Percentiles rank a stretch among this genome's conserved stretches.
Evolutionary conservation across 1,284 basidiomycete genomes (phyloP).

Genomic region (Xerocomus cyaneibrunnescens): DNA sequence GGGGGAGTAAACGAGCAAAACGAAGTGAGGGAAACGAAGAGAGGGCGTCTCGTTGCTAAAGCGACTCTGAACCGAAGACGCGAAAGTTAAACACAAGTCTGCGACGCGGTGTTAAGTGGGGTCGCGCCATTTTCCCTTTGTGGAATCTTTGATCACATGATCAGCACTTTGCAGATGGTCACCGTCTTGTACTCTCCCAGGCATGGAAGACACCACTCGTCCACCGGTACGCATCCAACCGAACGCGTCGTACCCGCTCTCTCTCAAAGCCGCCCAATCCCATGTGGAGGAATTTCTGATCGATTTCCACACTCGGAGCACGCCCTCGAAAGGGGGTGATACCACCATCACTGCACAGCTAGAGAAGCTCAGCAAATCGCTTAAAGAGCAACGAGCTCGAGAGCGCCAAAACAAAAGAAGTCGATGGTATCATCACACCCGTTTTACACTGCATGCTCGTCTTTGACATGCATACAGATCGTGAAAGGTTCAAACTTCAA

Average conservation of each 20-base stretch:
- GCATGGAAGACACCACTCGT: conserved; percentile 48
- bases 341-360: conserved; percentile 54
- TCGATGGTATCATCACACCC: conserved; percentile 2
- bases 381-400: conserved; percentile 40
- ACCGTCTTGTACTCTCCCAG: no score
- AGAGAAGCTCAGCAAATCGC: conserved; percentile 49
- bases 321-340: conserved; percentile 44
- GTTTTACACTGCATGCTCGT: background rate
- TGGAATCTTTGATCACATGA: no score
- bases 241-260: conserved; percentile 36
- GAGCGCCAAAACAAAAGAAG: conserved; percentile 20
- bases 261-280: conserved; percentile 41
- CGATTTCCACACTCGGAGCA: conserved; percentile 46
- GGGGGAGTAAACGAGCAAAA: background rate
- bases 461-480: conserved; percentile 5
- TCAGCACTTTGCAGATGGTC: no score
- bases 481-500: no score
- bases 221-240: conserved; percentile 49
- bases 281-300: conserved; percentile 45
- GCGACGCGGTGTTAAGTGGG: no score
- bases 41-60: background rate
- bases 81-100: background rate
- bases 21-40: background rate
- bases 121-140: background rate
- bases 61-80: background rate